phyloP scores from a whole-genome alignment of 176 grass and related monocot species.

The Dactylis glomerata region DNA sequence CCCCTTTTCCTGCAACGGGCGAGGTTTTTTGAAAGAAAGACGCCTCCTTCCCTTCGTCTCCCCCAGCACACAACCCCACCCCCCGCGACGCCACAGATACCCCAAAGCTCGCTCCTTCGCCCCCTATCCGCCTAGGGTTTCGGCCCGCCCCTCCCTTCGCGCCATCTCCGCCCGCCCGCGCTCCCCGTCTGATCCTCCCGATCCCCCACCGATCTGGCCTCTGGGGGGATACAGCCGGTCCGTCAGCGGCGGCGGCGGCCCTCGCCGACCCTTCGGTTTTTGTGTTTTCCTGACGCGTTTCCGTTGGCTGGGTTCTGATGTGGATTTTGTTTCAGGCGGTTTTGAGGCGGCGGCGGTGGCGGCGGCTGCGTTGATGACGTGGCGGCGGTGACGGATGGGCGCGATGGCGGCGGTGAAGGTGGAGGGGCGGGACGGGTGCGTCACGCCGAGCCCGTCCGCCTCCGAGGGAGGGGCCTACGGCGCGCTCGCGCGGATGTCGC shows the following conservation, averaged over 20 bases:
- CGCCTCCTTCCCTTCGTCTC: conserved; percentile 25
- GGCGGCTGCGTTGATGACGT: conserved; percentile 8
- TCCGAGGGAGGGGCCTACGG: conserved; percentile 45
- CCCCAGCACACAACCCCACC: conserved; percentile 24
- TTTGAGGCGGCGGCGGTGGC: conserved; percentile 10
- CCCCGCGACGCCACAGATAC: conserved; percentile 13
- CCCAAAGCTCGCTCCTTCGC: conserved; percentile 19
- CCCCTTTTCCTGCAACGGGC: conserved; percentile 71
- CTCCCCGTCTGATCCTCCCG: conserved; percentile 17
- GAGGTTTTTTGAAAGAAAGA: conserved; percentile 81
- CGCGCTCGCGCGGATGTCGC: conserved; percentile 32
- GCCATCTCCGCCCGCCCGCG: not conserved
- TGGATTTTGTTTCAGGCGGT: not conserved
- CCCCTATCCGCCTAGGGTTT: conserved; percentile 52
- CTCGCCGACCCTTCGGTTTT: not conserved
- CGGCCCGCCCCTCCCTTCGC: conserved; percentile 13
- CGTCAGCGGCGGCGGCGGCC: conserved; percentile 3
- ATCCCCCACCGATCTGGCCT: conserved; percentile 42
- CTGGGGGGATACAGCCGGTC: not conserved
- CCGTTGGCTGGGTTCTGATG: not conserved
- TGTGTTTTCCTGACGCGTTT: not conserved
- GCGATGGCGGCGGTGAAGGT: conserved; percentile 45
- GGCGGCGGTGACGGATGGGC: conserved; percentile 30
- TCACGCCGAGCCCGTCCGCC: conserved; percentile 38
- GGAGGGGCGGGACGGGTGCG: conserved; percentile 34